phyloP scores from a whole-genome alignment of 2,329 filamentous ascomycete species.

The Fusarium poae region DNA sequence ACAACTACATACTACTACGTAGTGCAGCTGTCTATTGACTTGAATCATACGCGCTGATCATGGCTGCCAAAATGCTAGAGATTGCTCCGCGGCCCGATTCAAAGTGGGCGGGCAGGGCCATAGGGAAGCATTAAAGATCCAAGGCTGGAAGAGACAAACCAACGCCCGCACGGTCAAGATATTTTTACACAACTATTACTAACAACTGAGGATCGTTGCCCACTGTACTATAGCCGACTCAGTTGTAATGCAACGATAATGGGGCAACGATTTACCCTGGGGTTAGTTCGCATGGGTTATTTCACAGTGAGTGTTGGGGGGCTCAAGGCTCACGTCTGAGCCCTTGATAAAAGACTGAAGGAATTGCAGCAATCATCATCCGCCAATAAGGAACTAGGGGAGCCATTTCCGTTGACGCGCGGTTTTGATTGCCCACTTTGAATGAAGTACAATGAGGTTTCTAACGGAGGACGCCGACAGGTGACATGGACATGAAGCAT shows the following conservation, averaged over 20 bases:
- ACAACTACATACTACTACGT: conserved; percentile 40
- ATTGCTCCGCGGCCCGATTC: conserved; percentile 46
- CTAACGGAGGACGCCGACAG: conserved; percentile 18
- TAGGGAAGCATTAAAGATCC: neutral
- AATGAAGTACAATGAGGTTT: conserved; percentile 8
- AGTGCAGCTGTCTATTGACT: neutral
- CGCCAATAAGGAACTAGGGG: conserved; percentile 26
- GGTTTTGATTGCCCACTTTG: conserved; percentile 23
- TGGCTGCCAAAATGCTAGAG: conserved; percentile 23
- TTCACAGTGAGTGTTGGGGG: conserved; percentile 8
- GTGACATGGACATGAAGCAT: conserved; percentile 12
- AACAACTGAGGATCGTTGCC: conserved; percentile 22
- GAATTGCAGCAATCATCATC: conserved; percentile 1
- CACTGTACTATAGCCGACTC: conserved; percentile 18
- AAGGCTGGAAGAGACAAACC: conserved; percentile 1
- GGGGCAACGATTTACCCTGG: conserved; percentile 35
- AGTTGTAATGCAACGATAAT: conserved; percentile 27
- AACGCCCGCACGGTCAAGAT: conserved; percentile 23
- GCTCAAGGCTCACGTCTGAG: conserved; percentile 37
- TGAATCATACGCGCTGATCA: conserved; percentile 17
- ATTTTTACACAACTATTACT: conserved; percentile 32
- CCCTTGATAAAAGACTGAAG: conserved; percentile 11
- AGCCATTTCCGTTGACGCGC: conserved; percentile 5
- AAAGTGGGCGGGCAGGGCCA: conserved; percentile 31
- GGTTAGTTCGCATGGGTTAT: conserved; percentile 22